Base-by-base conservation (phyloP, 2,329 filamentous ascomycete species). In the Apiospora phragmitis region DNA sequence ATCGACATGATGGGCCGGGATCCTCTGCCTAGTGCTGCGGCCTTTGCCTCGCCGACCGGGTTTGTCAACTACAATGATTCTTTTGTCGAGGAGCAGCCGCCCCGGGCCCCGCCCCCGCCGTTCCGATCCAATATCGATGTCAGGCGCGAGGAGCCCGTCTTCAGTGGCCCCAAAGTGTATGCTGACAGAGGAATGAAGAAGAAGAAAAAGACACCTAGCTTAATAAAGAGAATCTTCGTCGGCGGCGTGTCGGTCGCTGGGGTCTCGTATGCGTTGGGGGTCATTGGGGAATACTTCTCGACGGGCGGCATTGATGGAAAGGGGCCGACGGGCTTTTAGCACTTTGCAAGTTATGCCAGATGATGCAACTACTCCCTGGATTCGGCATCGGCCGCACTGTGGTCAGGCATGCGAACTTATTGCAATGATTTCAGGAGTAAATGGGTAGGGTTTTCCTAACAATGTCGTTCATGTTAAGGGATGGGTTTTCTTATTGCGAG, bases 31-130 rank as follows among this genome's bases (percentile, higher is more conserved):
- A 81, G 83, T 8, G 86, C 87, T 6, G 88, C 88, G 5, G 86
- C 87, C 68, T 92, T 90, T 76, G 88, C 89, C 24, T 90, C 87
- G 43, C 90, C 90, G 1, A 92, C 90, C 1, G 90, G 89, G 0
- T 92, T 90, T 75, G 87, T 92, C 59, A 91, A 90, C 73, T 88
- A 90, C 42, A 65, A 69, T 73, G 87, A 90, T 72, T 67, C 42
- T 7, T 67, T 59, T 41, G 18, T 62, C 21, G 65, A 45, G 12
- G 65, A 43, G 65, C 4, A 7, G 18, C 12, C 14, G n/a, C 29
- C 43, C n/a, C 43, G 24, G 12, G 16, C 79, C 4, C 79, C 82
- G 16, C 79, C 81, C 4, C 79, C 82, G 16, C 79, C 81, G 43
- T 83, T 84, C 77, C 80, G 81, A 66, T 83, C 84, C 49, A 82